These are phyloP conservation scores for Kluyveromyces sp. DNA, from an alignment of 1,139 yeast species.

Conservation along the genomic window DNA sequence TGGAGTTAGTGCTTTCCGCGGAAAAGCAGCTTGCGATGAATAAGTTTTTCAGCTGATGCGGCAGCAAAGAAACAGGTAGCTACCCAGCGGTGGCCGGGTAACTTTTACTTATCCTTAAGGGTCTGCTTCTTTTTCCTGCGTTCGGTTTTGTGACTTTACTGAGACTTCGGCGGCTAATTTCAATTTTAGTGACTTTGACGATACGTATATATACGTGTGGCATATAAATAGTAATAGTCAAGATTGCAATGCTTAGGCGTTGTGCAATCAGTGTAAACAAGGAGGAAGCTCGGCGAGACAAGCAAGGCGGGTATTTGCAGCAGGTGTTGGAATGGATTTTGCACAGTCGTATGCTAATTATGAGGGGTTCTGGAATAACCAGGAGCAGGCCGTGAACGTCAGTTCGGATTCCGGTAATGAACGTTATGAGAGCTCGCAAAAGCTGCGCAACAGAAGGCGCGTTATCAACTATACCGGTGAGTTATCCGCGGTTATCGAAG, in stretches of 20 bases:
- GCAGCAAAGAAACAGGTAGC: too few species aligned
- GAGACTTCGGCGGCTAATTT: not conserved
- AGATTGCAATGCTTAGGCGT: too few species aligned
- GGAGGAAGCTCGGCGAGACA: too few species aligned
- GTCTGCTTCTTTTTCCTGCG: too few species aligned
- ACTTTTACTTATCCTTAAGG: too few species aligned
- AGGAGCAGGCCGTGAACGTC: not conserved
- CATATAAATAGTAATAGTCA: too few species aligned
- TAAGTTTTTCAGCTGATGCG: too few species aligned
- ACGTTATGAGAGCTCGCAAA: not conserved
- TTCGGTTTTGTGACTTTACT: not conserved
- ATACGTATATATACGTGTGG: too few species aligned
- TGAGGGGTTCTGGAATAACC: constrained; percentile 1
- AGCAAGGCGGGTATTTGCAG: too few species aligned
- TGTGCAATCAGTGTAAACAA: too few species aligned
- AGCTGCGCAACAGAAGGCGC: not conserved
- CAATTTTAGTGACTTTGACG: too few species aligned
- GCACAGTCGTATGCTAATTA: not conserved
- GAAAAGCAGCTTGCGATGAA: too few species aligned
- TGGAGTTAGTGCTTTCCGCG: not conserved
- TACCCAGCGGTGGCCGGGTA: not conserved
- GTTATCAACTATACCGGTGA: constrained; percentile 22
- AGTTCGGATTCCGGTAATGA: not conserved
- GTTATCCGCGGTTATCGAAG: constrained; percentile 50
- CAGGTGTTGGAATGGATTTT: not conserved